phyloP scores from a whole-genome alignment of 192 early-diverging fungal species.

The Umbelopsis ramanniana region DNA sequence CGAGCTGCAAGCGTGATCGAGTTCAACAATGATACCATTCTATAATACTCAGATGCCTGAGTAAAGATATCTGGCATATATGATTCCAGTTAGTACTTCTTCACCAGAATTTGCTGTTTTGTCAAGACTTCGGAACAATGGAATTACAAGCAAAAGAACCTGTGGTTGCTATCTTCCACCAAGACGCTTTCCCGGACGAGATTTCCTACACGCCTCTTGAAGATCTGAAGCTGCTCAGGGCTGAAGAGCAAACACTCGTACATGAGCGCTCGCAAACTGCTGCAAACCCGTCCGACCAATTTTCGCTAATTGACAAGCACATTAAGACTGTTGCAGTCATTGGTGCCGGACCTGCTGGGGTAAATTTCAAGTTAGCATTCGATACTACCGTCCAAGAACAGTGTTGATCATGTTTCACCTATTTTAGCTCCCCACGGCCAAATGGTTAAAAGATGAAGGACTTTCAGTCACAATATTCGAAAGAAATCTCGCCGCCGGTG shows the following conservation, averaged over 20 bases:
- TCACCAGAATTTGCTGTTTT: not conserved
- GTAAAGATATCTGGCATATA: not conserved
- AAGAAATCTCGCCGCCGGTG: slow-evolving; percentile 26
- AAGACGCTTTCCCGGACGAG: not conserved
- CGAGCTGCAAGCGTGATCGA: slow-evolving; percentile 2
- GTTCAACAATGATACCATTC: not conserved
- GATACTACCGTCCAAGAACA: not conserved
- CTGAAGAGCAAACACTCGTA: not conserved
- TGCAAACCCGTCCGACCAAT: not conserved
- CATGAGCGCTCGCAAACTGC: not conserved
- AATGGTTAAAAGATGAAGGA: slow-evolving; percentile 25
- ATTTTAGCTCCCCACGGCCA: slow-evolving; percentile 28
- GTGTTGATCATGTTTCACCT: not conserved
- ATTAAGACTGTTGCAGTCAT: slow-evolving; percentile 33
- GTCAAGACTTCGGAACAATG: not conserved
- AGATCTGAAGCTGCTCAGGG: not conserved
- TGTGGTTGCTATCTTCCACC: not conserved
- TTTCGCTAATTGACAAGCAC: not conserved
- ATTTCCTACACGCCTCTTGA: not conserved
- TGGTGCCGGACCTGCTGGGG: slow-evolving; percentile 38
- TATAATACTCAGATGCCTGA: not conserved
- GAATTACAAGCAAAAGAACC: not conserved
- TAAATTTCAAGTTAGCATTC: slow-evolving; percentile 8
- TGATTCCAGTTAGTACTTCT: not conserved
- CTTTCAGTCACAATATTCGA: slow-evolving; percentile 30